Percentiles rank a stretch among this genome's conserved stretches.
Conservation (phyloP, 2,329 filamentous ascomycete genomes). For the Xylariomycetidae sp. region DNA sequence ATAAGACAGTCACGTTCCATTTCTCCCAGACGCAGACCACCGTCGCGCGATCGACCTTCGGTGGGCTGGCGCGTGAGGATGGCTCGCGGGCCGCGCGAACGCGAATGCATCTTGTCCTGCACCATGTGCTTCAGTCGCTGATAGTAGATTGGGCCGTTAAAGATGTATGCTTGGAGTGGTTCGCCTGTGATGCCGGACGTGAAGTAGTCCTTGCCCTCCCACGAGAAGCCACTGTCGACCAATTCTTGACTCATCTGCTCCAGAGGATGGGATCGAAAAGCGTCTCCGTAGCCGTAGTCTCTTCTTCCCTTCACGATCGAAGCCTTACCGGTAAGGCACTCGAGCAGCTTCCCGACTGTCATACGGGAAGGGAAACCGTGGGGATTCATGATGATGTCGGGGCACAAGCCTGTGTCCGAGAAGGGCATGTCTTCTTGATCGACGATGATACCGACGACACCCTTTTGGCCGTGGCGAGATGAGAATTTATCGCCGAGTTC, state of each 20-base stretch:
- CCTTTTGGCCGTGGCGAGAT: conserved; percentile 96
- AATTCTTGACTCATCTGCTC: conserved; percentile 85
- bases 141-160: conserved; percentile 98
- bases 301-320: conserved; percentile 78
- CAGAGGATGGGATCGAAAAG: conserved; percentile 77
- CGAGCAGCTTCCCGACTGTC: conserved; percentile 97
- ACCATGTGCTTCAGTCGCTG: conserved; percentile 99
- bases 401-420: conserved; percentile 81
- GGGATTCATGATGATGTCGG: conserved; percentile 99
- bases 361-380: conserved; percentile 99
- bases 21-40: conserved; percentile 88
- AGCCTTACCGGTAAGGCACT: conserved; percentile 90
- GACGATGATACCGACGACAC: conserved; percentile 93
- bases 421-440: conserved; percentile 98
- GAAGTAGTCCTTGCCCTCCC: conserved; percentile 95
- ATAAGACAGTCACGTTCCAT: conserved; percentile 99
- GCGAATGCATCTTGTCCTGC: conserved; percentile 98
- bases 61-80: conserved; percentile 94
- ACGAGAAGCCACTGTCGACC: conserved; percentile 84
- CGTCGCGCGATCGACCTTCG: conserved; percentile 87
- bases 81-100: conserved; percentile 80
- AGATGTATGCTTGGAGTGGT: conserved; percentile 89
- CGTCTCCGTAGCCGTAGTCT: conserved; percentile 76
- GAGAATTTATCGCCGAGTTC: conserved; percentile 99
- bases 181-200: conserved; percentile 95